Base-by-base conservation (phyloP, 768 basidiomycete species). In the Trametes maxima region DNA sequence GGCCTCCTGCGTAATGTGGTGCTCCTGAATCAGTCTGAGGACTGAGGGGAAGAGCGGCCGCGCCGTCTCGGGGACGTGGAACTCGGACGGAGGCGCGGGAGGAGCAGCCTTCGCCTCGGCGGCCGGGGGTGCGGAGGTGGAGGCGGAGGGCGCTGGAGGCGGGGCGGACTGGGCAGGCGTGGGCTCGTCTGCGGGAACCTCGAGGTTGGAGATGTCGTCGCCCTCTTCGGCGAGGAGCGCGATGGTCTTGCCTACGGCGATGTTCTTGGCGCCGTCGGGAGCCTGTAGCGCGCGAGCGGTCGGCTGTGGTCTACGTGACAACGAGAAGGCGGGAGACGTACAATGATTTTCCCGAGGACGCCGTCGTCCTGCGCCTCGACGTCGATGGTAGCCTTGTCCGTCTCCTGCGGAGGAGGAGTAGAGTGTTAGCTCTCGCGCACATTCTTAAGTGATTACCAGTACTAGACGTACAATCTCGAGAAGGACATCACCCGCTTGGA, bases 331-430 rank as follows among this genome's bases (percentile, higher is more conserved):
- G 1, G 4, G 42, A 21, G 28, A 43, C 43, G 25, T 69, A 95
- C 95, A 69, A 99, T 67, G 65, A 98, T 96, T 79, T 93, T 98
- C 57, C 90, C 95, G 71, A 99, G 76, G 16, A 98, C 75, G 65
- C 97, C 97, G 69, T 98, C 95, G 33, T 98, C 96, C 75, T 95
- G 95, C 14, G 97, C 95, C 76, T 99, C 97, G 7, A 99, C 96
- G 73, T 99, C 97, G 70, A 98, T 97, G 2, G 94, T 95, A 16
- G 96, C 92, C 75, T 94, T 94, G 81, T 94, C 92, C 44, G 92
- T 94, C 81, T 94, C 92, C 92, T 94, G 75, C 57, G 44, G 48
- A 39, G 21, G 12, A 19, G 13, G 45, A 33, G 25, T 22, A n/a
- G 46, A 22, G 22, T 35, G 8, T 43, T n/a, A 17, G 57, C 3